Conservation (phyloP, 2,329 filamentous ascomycete species). For the Clonostachys chloroleuca region DNA sequence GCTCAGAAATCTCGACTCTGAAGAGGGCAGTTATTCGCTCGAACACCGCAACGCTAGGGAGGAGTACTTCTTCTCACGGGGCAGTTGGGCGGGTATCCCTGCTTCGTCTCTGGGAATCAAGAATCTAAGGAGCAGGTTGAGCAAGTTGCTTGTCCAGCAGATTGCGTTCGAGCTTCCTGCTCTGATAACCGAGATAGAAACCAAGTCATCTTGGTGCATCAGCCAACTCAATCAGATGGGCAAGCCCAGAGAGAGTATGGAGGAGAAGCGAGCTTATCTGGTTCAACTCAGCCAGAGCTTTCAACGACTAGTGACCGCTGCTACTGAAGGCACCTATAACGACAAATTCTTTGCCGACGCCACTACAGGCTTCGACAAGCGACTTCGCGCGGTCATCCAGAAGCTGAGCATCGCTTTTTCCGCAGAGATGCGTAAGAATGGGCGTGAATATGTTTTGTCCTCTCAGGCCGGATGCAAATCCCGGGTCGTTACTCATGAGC, state of each 20-base stretch:
- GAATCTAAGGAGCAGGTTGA: slow-evolving; percentile 41
- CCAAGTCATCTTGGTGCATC: slow-evolving; percentile 23
- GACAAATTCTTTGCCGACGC: slow-evolving; percentile 17
- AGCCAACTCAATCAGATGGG: slow-evolving; percentile 41
- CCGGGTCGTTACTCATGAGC: background rate
- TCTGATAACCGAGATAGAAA: slow-evolving; percentile 35
- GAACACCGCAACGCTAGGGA: slow-evolving; percentile 32
- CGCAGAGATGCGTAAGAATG: slow-evolving; percentile 14
- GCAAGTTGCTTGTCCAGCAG: slow-evolving; percentile 41
- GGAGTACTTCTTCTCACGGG: slow-evolving; percentile 33
- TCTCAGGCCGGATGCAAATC: slow-evolving; percentile 3
- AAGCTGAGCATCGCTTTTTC: slow-evolving; percentile 22
- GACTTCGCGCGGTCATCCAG: slow-evolving; percentile 19
- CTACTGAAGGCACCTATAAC: slow-evolving; percentile 20
- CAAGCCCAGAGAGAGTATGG: slow-evolving; percentile 31
- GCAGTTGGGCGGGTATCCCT: slow-evolving; percentile 29
- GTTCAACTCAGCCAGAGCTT: slow-evolving; percentile 38
- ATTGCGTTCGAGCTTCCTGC: slow-evolving; percentile 39
- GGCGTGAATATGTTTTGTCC: slow-evolving; percentile 16
- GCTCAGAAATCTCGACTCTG: slow-evolving; percentile 37
- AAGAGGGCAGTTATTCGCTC: slow-evolving; percentile 19
- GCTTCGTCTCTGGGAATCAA: slow-evolving; percentile 39
- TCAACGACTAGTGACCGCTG: slow-evolving; percentile 15
- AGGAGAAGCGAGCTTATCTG: slow-evolving; percentile 44
- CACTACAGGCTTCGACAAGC: slow-evolving; percentile 9